Evolutionary conservation across 257 asterid genomes (phyloP).

Genomic region (Plantago major): DNA sequence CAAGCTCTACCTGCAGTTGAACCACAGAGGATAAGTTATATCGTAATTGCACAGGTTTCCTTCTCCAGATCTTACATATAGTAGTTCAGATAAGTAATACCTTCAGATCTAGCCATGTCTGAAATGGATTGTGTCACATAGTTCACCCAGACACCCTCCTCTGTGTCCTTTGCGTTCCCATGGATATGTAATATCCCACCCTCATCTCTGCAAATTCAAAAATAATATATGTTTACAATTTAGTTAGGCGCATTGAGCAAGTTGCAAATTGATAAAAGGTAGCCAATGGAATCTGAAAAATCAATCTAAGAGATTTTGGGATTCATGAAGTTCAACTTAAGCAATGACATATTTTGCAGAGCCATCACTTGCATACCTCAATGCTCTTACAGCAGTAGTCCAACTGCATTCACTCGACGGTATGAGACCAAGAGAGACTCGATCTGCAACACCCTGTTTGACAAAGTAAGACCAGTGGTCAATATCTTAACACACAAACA

Average conservation of each 20-base stretch:
- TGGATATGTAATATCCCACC: constrained; percentile 87
- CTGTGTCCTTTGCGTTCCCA: constrained; percentile 79
- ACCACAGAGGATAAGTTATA: neutral
- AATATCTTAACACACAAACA: no score
- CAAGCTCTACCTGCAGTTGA: constrained; percentile 52
- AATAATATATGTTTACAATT: neutral
- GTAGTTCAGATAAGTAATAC: constrained; percentile 22
- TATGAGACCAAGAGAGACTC: constrained; percentile 90
- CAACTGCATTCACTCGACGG: constrained; percentile 95
- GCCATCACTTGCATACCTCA: constrained; percentile 41
- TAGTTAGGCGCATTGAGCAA: neutral
- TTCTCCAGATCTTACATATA: neutral
- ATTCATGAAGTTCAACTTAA: neutral
- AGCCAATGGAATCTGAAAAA: neutral
- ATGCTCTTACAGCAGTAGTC: constrained; percentile 79
- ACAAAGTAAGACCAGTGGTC: constrained; percentile 5
- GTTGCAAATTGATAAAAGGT: neutral
- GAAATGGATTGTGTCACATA: constrained; percentile 48
- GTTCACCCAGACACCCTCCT: constrained; percentile 61
- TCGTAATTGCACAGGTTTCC: neutral
- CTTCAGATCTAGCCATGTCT: constrained; percentile 60
- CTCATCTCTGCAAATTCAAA: constrained; percentile 43
- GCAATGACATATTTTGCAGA: constrained; percentile 7
- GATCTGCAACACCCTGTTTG: constrained; percentile 84
- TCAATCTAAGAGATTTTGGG: neutral